Evolutionary conservation across 2,329 filamentous ascomycete species (phyloP), one percentile per base, ranked within the genome.

Genomic region (Ceratocystis lukuohia): DNA sequence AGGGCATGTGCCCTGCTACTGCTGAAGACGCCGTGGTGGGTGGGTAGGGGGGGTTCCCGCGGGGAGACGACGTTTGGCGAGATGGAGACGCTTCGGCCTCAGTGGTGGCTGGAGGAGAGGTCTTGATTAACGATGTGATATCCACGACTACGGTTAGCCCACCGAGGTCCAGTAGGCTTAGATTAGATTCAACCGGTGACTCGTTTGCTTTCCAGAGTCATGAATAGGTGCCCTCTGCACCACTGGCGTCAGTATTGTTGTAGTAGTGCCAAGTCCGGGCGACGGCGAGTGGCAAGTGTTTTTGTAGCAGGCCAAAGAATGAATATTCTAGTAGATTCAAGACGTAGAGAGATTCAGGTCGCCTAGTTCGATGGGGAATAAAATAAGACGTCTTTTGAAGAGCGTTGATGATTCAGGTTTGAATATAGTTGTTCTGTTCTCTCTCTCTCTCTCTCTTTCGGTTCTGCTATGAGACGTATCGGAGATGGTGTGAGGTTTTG

Each of bases 91-190:
- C 53, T 57, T 62, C 45, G 57, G 72, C 71, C 41, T 72, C 45
- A 37, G 57, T 61, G 25, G 57, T 61, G 17, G 66, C 37, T 62
- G 76, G 72, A 70, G 76, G 76, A 72, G 80, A 78, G 69, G 77
- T 76, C 71, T 92, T 89, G 77, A 96, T 84, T 71, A 96, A 84
- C 71, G 88, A 87, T 77, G 89, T 85, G 88, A 96, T 95, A 92
- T 96, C 91, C 91, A 96, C 87, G 84, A 82, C 92, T 85, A 80
- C 84, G 83, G 81, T 81, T 74, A 61, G 59, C 50, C 59, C 61
- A 46, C 61, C 61, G 45, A 44, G 61, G 61, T 44, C 28, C 61
- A 62, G 53, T 57, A 57, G 61, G 61, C 61, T 44, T 33, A 37
- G n/a, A 28, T 62, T 17, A 56, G 37, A 46, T 37, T 61, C 53